Evolutionary conservation across 192 early-diverging fungal species (phyloP).

Genomic region (Chytriomyces confervae): DNA sequence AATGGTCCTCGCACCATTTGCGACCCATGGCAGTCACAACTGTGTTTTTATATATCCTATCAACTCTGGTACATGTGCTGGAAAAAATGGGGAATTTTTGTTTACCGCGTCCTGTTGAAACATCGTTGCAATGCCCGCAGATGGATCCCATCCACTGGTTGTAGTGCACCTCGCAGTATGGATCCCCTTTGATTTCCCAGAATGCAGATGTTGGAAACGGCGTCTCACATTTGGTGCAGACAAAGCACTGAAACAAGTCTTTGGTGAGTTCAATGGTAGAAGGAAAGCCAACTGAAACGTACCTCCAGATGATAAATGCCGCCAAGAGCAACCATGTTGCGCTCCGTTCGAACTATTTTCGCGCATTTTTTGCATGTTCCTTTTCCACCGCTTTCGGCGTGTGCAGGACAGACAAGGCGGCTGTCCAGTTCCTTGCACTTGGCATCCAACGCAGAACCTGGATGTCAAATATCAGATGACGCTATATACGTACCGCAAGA

Average conservation of each 20-base stretch:
- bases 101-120: slow-evolving; percentile 48
- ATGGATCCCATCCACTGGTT: slow-evolving; percentile 51
- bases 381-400: slow-evolving; percentile 43
- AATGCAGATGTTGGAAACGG: slow-evolving; percentile 48
- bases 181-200: slow-evolving; percentile 51
- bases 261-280: neutral
- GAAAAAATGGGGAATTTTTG: neutral
- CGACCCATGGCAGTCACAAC: slow-evolving; percentile 48
- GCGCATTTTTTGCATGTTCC: slow-evolving; percentile 50
- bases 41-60: slow-evolving; percentile 12
- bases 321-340: slow-evolving; percentile 48
- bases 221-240: slow-evolving; percentile 56
- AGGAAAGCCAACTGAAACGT: neutral
- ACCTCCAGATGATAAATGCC: slow-evolving; percentile 59
- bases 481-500: neutral
- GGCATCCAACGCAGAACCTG: slow-evolving; percentile 28
- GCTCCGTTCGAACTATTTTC: slow-evolving; percentile 46
- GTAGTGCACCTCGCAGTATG: slow-evolving; percentile 58
- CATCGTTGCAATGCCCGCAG: slow-evolving; percentile 50
- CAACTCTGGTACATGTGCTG: slow-evolving; percentile 1
- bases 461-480: neutral
- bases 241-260: slow-evolving; percentile 53
- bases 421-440: slow-evolving; percentile 52
- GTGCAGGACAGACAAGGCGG: slow-evolving; percentile 55
- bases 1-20: slow-evolving; percentile 59